These are phyloP conservation scores for Vitis hybrid DNA, from an alignment of 177 flowering plant genomes.

Conservation along the genomic window DNA sequence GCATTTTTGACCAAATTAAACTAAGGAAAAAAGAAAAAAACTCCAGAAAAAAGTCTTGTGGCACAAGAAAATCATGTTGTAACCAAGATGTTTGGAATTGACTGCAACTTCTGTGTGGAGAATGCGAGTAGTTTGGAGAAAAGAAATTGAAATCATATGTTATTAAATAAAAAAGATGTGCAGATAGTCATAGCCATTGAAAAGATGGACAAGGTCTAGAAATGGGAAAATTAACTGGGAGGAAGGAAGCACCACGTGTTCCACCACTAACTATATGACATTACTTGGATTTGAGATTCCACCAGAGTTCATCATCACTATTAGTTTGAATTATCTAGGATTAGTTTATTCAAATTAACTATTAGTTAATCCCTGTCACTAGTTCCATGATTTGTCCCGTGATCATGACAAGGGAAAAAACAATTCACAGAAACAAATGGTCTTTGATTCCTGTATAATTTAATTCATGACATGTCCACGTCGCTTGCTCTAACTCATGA, in stretches of 20 bases:
- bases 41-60: too few relatives aligned
- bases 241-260: not conserved
- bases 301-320: slow-evolving; percentile 21
- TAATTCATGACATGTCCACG: not conserved
- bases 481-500: not conserved
- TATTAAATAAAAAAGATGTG: too few relatives aligned
- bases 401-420: slow-evolving; percentile 4
- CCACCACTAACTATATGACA: not conserved
- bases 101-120: too few relatives aligned
- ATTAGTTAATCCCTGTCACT: slow-evolving; percentile 18
- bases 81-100: too few relatives aligned
- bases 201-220: not conserved
- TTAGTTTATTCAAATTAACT: not conserved
- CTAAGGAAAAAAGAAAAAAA: too few relatives aligned
- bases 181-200: too few relatives aligned
- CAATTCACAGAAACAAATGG: not conserved
- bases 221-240: not conserved
- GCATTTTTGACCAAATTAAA: too few relatives aligned
- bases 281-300: slow-evolving; percentile 20
- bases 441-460: not conserved
- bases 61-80: too few relatives aligned
- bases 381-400: slow-evolving; percentile 8
- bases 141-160: too few relatives aligned
- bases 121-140: too few relatives aligned
- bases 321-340: not conserved